A percentile compares a stretch with the other conserved stretches of the same genome.
Conservation (phyloP, 2,329 filamentous ascomycete species). For the Aureobasidium sp. region DNA sequence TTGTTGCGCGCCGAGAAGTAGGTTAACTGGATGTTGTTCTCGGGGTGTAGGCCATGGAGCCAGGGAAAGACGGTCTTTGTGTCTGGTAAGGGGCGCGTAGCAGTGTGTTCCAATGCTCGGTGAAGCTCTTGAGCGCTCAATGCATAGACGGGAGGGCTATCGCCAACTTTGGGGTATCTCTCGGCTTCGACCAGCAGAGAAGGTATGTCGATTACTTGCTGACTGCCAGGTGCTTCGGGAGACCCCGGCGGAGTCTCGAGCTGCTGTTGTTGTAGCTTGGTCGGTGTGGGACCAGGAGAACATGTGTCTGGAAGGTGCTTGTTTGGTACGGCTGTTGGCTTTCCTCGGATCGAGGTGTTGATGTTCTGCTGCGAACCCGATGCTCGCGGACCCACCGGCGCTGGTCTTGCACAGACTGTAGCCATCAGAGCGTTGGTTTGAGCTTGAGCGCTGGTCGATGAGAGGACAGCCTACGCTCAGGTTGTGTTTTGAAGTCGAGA, state of each 20-base stretch:
- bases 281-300: constrained; percentile 63
- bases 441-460: background rate
- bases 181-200: constrained; percentile 73
- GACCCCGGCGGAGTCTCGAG: constrained; percentile 43
- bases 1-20: constrained; percentile 80
- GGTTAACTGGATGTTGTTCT: constrained; percentile 79
- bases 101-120: constrained; percentile 65
- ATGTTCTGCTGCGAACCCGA: constrained; percentile 51
- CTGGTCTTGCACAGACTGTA: constrained; percentile 35
- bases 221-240: constrained; percentile 46
- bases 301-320: constrained; percentile 78
- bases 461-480: background rate
- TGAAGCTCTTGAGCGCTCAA: constrained; percentile 63
- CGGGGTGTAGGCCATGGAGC: constrained; percentile 85
- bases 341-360: constrained; percentile 50
- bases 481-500: background rate
- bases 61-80: constrained; percentile 88
- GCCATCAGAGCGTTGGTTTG: constrained; percentile 30
- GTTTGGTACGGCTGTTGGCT: constrained; percentile 64
- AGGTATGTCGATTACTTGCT: constrained; percentile 49
- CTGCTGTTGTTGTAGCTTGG: constrained; percentile 36
- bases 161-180: constrained; percentile 51
- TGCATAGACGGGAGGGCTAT: constrained; percentile 58
- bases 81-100: constrained; percentile 75
- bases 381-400: constrained; percentile 31